phyloP scores from a whole-genome alignment of 164 flowering plant genomes.

The Buxus sempervirens region DNA sequence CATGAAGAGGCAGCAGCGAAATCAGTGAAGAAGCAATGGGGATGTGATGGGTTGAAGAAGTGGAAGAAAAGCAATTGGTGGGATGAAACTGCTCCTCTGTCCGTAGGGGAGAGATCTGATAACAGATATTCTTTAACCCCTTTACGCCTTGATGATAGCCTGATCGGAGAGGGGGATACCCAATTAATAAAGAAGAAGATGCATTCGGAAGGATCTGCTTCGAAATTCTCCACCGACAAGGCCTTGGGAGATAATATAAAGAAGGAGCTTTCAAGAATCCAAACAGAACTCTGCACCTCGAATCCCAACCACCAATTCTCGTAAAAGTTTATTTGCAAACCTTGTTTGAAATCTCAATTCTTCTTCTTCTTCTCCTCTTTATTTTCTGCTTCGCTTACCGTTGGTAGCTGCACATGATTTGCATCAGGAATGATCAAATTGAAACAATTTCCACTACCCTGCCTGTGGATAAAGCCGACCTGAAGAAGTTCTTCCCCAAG shows the following conservation, averaged over 20 bases:
- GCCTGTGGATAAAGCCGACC: conserved; percentile 75
- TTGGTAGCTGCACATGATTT: not conserved
- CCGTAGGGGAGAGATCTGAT: conserved; percentile 50
- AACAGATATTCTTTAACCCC: conserved; percentile 24
- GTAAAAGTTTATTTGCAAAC: conserved; percentile 29
- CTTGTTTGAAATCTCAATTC: not conserved
- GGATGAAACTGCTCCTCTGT: conserved; percentile 57
- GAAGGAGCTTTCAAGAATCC: conserved; percentile 69
- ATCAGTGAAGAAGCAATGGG: conserved; percentile 60
- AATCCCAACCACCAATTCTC: conserved; percentile 55
- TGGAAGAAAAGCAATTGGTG: conserved; percentile 56
- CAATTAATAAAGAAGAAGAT: conserved; percentile 64
- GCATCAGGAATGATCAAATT: conserved; percentile 64
- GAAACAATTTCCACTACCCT: conserved; percentile 78
- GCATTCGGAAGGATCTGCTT: conserved; percentile 62
- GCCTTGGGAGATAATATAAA: conserved; percentile 78
- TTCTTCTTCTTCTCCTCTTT: not conserved
- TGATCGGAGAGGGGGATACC: conserved; percentile 59
- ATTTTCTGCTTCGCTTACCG: not conserved
- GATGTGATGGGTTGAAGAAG: conserved; percentile 67
- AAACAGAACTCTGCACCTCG: conserved; percentile 47
- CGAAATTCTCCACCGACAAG: conserved; percentile 87
- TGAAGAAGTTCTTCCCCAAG: conserved; percentile 79
- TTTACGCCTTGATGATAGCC: conserved; percentile 36
- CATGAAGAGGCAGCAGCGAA: conserved; percentile 34